Evolutionary conservation across 2,329 filamentous ascomycete species (phyloP).

Genomic region (Thermoascus crustaceus): DNA sequence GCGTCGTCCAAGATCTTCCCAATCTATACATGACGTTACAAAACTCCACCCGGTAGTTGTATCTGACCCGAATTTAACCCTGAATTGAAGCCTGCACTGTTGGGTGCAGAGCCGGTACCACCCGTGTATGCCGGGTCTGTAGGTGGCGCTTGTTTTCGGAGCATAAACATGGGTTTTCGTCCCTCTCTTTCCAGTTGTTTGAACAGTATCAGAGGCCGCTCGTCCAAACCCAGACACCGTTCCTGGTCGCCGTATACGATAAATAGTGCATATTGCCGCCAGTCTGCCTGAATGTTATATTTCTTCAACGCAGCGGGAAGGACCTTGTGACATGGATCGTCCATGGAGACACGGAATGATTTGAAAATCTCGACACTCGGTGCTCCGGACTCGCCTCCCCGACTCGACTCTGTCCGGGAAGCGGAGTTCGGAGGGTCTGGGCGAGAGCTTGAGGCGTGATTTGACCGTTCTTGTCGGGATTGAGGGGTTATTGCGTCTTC

Average conservation of each 20-base stretch:
- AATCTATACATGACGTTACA: not conserved
- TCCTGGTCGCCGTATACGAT: slow-evolving; percentile 99
- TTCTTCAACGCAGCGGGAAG: slow-evolving; percentile 91
- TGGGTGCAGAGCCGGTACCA: not conserved
- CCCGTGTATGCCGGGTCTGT: slow-evolving; percentile 22
- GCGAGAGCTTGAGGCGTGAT: slow-evolving; percentile 10
- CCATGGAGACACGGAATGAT: slow-evolving; percentile 94
- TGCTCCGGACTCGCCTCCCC: slow-evolving; percentile 21
- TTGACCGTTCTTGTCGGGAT: slow-evolving; percentile 19
- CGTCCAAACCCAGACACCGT: slow-evolving; percentile 80
- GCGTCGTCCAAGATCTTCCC: no score
- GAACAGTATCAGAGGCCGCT: slow-evolving; percentile 91
- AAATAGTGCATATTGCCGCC: slow-evolving; percentile 94
- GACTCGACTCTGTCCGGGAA: slow-evolving; percentile 20
- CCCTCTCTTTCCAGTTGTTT: slow-evolving; percentile 96
- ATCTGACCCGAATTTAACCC: not conserved
- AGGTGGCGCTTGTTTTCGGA: slow-evolving; percentile 58
- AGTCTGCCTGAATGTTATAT: slow-evolving; percentile 96
- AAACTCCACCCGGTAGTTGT: not conserved
- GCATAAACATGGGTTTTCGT: slow-evolving; percentile 99
- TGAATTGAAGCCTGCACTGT: not conserved
- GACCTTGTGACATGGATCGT: slow-evolving; percentile 96
- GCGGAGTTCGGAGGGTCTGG: slow-evolving; percentile 23
- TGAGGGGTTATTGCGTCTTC: slow-evolving; percentile 26
- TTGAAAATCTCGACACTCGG: slow-evolving; percentile 89